Conservation (phyloP, 371 early-diverging fungal genomes). For the Haplosporangium sp. region DNA sequence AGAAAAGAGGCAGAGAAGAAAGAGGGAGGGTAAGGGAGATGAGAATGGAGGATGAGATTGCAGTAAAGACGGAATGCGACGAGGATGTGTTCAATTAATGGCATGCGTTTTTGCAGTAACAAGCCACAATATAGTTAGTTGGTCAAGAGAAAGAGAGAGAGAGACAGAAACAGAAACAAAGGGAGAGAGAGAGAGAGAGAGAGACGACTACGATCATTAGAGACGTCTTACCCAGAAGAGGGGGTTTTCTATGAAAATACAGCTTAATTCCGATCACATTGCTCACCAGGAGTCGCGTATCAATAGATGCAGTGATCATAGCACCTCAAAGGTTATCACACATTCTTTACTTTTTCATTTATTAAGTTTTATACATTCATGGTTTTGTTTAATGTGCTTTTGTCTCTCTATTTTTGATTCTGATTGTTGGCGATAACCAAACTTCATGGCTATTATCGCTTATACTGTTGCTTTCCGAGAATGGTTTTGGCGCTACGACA, state of each 20-base stretch:
- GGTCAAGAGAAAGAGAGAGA: neutral
- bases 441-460: constrained; percentile 18
- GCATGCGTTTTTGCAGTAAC: neutral
- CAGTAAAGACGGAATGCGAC: neutral
- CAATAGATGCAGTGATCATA: no score
- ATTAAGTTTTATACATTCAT: neutral
- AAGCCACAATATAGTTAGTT: neutral
- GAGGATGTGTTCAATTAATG: neutral
- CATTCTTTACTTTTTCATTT: neutral
- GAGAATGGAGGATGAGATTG: constrained; percentile 2
- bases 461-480: constrained; percentile 6
- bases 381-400: no score
- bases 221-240: no score
- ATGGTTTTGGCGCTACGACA: constrained; percentile 41
- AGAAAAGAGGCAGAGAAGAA: neutral
- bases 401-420: constrained; percentile 7
- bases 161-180: neutral
- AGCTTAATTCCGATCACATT: no score
- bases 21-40: neutral
- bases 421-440: constrained; percentile 34
- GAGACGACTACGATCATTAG: no score
- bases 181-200: neutral
- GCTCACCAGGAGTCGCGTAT: no score
- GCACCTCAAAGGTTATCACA: neutral
- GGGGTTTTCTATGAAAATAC: no score